Evolutionary conservation across 805 yeast genomes (phyloP), one percentile per base, ranked within the genome.

Genomic region (Candida silvicultrix): DNA sequence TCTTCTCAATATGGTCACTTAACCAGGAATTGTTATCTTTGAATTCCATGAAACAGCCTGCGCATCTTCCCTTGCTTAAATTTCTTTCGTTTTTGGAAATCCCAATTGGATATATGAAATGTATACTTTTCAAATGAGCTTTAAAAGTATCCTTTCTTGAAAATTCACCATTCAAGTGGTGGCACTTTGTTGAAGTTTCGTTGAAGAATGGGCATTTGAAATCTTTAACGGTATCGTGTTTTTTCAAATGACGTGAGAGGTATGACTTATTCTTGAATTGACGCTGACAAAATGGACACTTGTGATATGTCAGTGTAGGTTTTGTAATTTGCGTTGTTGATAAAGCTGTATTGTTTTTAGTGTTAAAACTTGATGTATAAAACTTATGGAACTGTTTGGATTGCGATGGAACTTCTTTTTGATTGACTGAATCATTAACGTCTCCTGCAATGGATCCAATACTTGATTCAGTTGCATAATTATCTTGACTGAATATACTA

Each of bases 141-240:
- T 85, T 85, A 64, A 75, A 85, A 4, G 92, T 85, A 62, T 85
- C 94, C 60, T 90, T 83, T 43, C 94, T 71, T 11, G 85, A 77
- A 56, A 85, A 85, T 41, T 80, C 82, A 8, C 94, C 94, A 22
- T 81, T 77, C 41, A 73, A 69, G 59, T 85, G 94, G 59, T 85
- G 94, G 42, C 66, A 62, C 43, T 58, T 56, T 47, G 64, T 45
- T 62, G 66, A 56, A 48, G 54, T 20, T 43, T 54, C 45, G 54
- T 55, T 67, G 70, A 66, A 84, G 63, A 84, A 87, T 14, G 95
- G 95, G 65, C 96, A 87, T 45, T 71, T 73, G 63, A 82, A 86
- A 9, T 92, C 95, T 67, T 86, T 87, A 32, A 74, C 71, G 7
- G 74, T 66, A n/a, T 81, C 83, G 60, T 87, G 96, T 61, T 87